Base-by-base conservation (phyloP, 257 asterid species). In the Verbascum thapsus region DNA sequence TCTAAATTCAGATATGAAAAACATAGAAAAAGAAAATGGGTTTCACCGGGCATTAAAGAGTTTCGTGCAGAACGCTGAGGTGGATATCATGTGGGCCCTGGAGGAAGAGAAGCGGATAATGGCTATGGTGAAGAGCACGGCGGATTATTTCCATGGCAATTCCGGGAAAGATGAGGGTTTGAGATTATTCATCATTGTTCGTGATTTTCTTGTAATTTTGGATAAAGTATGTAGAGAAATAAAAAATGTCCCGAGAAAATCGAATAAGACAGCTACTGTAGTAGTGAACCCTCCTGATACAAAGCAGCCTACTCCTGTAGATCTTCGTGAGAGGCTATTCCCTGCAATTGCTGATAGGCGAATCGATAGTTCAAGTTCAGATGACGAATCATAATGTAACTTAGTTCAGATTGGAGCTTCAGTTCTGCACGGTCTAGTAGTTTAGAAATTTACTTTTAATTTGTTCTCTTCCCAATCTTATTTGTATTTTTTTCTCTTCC, bases 91-190 rank as follows among this genome's bases (percentile, higher is more conserved):
- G 79, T 70, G 84, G 85, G 68, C 87, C 34, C 80, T 79, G 9
- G 91, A 84, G 68, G 98, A 91, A 69, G 96, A 91, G 74, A 88
- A 84, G 76, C 79, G 95, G 60, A 86, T 91, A 19, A 86, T 84
- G 95, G 79, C 85, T 23, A 65, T 84, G 30, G 95, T 91, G 72
- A 91, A 85, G 84, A 88, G 75, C 77, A 80, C 95, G 0, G 91
- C 80, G 8, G 96, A 86, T 79, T 91, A 91, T 71, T 91, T 88
- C 84, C 96, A 91, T 45, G 95, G 95, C 49, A 84, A 76, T 53
- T 70, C 95, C 0, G 95, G 86, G 42, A 88, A 85, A 77, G 96
- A 86, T 7, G 98, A 91, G 81, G 98, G 98, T 5, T 69, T 88
- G 73, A 76, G 98, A 42, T 73, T 91, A 61, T 91, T 91, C 43